Conservation (phyloP, 371 early-diverging fungal species). For the Syncephalastrum racemosum region DNA sequence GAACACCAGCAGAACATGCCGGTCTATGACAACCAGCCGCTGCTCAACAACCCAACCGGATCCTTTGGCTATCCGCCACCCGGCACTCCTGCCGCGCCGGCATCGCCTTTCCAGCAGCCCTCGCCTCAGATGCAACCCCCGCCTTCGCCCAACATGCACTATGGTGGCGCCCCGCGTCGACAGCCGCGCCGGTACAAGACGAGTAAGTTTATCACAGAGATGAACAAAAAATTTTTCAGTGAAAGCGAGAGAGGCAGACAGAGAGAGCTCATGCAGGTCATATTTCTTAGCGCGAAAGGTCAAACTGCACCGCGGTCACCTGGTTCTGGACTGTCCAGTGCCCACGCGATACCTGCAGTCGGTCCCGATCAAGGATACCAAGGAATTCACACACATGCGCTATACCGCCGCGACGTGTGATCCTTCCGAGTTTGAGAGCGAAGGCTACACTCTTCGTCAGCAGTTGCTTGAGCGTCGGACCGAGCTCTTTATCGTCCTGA, state of each 20-base stretch:
- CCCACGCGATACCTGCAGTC: conserved; percentile 62
- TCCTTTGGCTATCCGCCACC: not conserved
- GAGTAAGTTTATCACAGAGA: conserved; percentile 33
- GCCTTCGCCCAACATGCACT: conserved; percentile 42
- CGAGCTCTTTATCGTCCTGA: conserved; percentile 87
- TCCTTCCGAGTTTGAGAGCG: conserved; percentile 74
- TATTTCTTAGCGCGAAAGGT: conserved; percentile 40
- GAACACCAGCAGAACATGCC: conserved; percentile 10
- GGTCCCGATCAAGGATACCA: conserved; percentile 56
- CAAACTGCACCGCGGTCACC: conserved; percentile 69
- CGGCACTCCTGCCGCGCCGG: not conserved
- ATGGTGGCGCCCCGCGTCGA: conserved; percentile 51
- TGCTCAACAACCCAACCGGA: conserved; percentile 17
- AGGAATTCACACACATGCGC: conserved; percentile 78
- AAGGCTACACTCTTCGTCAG: conserved; percentile 82
- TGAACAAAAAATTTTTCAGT: too few species aligned
- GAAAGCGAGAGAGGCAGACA: too few species aligned
- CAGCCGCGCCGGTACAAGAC: conserved; percentile 65
- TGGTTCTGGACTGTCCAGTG: conserved; percentile 77
- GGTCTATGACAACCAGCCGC: conserved; percentile 27
- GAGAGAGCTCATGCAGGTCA: too few species aligned
- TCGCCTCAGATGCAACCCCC: conserved; percentile 8
- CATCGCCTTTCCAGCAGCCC: conserved; percentile 9
- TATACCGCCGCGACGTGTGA: conserved; percentile 87
- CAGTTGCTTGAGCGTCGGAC: conserved; percentile 71